phyloP scores from a whole-genome alignment of 2,329 filamentous ascomycete genomes.

The Davidsoniella eucalypti region DNA sequence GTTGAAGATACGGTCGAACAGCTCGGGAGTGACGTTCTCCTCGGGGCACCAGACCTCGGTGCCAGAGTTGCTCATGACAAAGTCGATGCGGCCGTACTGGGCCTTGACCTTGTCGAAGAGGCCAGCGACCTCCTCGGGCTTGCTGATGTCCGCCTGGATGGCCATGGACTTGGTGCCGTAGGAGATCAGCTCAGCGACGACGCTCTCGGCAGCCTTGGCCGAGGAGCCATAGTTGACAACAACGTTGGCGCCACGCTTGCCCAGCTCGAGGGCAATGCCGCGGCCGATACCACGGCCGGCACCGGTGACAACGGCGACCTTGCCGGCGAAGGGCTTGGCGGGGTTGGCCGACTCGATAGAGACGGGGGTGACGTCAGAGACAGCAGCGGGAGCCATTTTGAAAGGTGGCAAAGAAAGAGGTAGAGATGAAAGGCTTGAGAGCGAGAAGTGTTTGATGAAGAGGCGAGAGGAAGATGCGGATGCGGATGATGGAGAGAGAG shows the following conservation, averaged over 20 bases:
- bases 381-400: slow-evolving; percentile 13
- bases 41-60: slow-evolving; percentile 57
- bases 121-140: slow-evolving; percentile 38
- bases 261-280: slow-evolving; percentile 51
- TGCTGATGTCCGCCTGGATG: slow-evolving; percentile 49
- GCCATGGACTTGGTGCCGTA: slow-evolving; percentile 41
- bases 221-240: slow-evolving; percentile 52
- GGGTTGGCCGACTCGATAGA: slow-evolving; percentile 16
- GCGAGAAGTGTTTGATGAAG: not conserved
- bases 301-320: slow-evolving; percentile 46
- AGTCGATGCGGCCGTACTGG: slow-evolving; percentile 54
- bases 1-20: slow-evolving; percentile 56
- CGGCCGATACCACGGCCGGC: slow-evolving; percentile 49
- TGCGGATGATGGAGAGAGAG: not conserved
- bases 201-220: slow-evolving; percentile 34
- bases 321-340: slow-evolving; percentile 28
- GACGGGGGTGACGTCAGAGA: slow-evolving; percentile 12
- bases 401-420: not conserved
- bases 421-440: not conserved
- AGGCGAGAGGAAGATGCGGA: not conserved
- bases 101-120: slow-evolving; percentile 50
- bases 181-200: slow-evolving; percentile 36
- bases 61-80: slow-evolving; percentile 56
- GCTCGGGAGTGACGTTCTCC: slow-evolving; percentile 51
- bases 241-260: slow-evolving; percentile 44